Percentiles rank a stretch among this genome's conserved stretches.
Conservation (phyloP, 495 filamentous ascomycete species). For the Beverwykella pulmonaria region DNA sequence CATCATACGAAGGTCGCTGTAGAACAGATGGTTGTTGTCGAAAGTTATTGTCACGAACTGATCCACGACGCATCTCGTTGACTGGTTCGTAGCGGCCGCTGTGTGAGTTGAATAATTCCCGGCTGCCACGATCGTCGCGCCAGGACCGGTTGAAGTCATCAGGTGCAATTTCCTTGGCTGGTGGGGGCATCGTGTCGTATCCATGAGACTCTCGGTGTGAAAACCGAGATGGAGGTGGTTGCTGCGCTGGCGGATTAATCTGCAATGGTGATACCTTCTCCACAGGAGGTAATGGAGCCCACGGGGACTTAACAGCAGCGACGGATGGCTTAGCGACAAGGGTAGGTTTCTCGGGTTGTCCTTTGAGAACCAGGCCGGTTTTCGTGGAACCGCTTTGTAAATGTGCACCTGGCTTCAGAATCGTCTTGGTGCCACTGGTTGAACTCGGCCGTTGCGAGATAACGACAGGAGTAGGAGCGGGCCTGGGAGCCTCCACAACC, state of each 20-base stretch:
- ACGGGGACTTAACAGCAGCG: slow-evolving; percentile 81
- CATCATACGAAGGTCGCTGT: slow-evolving; percentile 68
- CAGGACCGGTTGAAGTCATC: slow-evolving; percentile 91
- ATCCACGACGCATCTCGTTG: slow-evolving; percentile 68
- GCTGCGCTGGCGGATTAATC: slow-evolving; percentile 50
- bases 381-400: slow-evolving; percentile 19
- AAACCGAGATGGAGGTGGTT: slow-evolving; percentile 33
- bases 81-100: slow-evolving; percentile 94
- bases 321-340: slow-evolving; percentile 79
- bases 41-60: slow-evolving; percentile 64
- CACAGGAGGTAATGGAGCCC: slow-evolving; percentile 83
- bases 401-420: slow-evolving; percentile 46
- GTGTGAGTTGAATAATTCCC: slow-evolving; percentile 89
- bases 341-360: slow-evolving; percentile 72
- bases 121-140: slow-evolving; percentile 68
- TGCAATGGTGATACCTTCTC: slow-evolving; percentile 75
- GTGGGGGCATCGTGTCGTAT: slow-evolving; percentile 51
- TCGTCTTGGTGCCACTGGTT: slow-evolving; percentile 44
- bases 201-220: slow-evolving; percentile 40
- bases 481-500: slow-evolving; percentile 15
- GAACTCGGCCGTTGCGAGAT: slow-evolving; percentile 35
- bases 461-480: slow-evolving; percentile 12
- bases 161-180: slow-evolving; percentile 82
- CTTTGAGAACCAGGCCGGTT: slow-evolving; percentile 59
- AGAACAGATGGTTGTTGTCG: slow-evolving; percentile 80